Evolutionary conservation across 257 asterid species (phyloP).

Genomic region (Misopates orontium): DNA sequence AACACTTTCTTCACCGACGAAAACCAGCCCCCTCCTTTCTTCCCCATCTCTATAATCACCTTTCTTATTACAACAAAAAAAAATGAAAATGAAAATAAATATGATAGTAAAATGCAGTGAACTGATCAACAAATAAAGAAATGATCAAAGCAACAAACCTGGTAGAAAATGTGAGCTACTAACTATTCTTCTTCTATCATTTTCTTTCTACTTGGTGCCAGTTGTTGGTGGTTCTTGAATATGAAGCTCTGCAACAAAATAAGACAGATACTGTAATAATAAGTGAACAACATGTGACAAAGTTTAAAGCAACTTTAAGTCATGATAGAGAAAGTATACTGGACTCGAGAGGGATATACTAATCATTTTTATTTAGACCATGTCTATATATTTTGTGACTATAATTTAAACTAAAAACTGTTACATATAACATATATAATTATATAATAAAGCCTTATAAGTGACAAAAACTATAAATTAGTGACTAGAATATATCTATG

Average conservation of each 20-base stretch:
- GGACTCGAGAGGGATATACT: not conserved
- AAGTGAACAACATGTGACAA: conserved; percentile 19
- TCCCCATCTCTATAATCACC: conserved; percentile 41
- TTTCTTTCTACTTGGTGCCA: not conserved
- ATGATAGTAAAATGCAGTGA: not conserved
- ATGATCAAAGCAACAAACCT: too few species aligned
- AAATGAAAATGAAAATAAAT: not conserved
- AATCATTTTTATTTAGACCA: too few species aligned
- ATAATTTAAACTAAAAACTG: too few species aligned
- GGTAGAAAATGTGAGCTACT: not conserved
- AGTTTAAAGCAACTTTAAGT: not conserved
- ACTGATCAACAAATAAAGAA: not conserved
- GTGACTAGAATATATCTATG: not conserved
- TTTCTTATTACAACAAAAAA: not conserved
- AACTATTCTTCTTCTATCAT: not conserved
- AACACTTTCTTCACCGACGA: conserved; percentile 49
- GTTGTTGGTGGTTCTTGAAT: too few species aligned
- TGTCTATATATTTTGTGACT: too few species aligned
- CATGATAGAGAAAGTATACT: conserved; percentile 13
- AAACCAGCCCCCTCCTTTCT: conserved; percentile 59
- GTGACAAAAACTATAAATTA: too few species aligned
- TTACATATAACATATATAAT: too few species aligned
- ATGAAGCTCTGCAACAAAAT: too few species aligned
- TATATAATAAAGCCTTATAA: too few species aligned
- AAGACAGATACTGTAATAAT: not conserved